phyloP scores from a whole-genome alignment of 176 grass and related monocot species.

The Lolium rigidum region DNA sequence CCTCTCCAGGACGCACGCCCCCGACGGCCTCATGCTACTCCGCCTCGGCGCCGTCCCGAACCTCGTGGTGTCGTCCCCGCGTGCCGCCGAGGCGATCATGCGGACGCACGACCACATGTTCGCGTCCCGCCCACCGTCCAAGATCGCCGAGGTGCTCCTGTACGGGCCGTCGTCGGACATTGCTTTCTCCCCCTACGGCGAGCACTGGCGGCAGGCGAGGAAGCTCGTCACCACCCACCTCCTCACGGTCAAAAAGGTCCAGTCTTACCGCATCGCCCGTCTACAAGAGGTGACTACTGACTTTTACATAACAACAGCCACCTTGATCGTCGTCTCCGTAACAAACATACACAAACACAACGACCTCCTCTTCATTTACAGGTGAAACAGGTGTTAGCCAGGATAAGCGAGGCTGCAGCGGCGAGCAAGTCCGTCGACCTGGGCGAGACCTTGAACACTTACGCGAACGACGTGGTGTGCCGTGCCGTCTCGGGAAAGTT shows the following conservation, averaged over 20 bases:
- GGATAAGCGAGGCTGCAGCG: not conserved
- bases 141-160: not conserved
- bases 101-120: conserved; percentile 9
- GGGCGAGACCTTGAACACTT: not conserved
- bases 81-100: conserved; percentile 4
- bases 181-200: not conserved
- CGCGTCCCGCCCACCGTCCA: conserved; percentile 18
- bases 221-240: conserved; percentile 13
- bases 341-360: no score
- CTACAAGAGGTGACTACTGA: not conserved
- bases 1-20: not conserved
- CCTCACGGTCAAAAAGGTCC: not conserved
- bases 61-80: conserved; percentile 16
- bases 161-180: not conserved
- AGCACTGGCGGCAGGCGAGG: conserved; percentile 24
- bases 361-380: not conserved
- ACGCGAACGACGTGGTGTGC: conserved; percentile 40
- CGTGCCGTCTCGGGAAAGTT: conserved; percentile 40
- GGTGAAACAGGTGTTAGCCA: not conserved
- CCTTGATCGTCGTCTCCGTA: no score
- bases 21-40: not conserved
- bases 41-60: not conserved
- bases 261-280: not conserved
- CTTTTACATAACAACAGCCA: not conserved
- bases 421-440: conserved; percentile 8